These are phyloP conservation scores for Candida tropicalis DNA, from an alignment of 1,139 yeast species.

Conservation along the genomic window DNA sequence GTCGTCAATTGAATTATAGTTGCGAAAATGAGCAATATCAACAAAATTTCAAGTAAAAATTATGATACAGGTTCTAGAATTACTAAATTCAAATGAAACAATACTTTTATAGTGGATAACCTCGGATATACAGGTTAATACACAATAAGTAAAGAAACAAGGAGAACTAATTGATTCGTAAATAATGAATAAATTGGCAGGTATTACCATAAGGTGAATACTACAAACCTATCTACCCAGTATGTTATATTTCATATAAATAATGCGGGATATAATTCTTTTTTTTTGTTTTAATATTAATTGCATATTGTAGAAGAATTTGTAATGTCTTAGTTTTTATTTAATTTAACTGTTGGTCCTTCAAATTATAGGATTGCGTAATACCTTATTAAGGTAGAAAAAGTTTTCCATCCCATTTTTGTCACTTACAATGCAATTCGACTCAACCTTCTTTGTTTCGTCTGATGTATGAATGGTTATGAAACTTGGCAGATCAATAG, in stretches of 20 bases:
- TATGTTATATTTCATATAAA: background rate
- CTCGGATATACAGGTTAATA: background rate
- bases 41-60: too few species aligned
- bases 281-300: background rate
- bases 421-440: too few species aligned
- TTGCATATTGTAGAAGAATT: background rate
- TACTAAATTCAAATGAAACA: background rate
- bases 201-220: background rate
- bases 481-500: background rate
- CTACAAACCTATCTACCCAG: too few species aligned
- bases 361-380: too few species aligned
- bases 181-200: background rate
- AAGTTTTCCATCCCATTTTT: background rate
- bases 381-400: background rate
- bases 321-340: slow-evolving; percentile 1
- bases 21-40: too few species aligned
- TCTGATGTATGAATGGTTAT: background rate
- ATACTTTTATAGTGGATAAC: background rate
- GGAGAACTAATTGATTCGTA: background rate
- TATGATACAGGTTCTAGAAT: too few species aligned
- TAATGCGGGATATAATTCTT: too few species aligned
- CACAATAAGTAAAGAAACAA: background rate
- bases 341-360: background rate
- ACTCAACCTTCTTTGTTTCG: background rate
- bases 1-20: too few species aligned